phyloP scores from a whole-genome alignment of 176 grass and related monocot genomes.

The Triticum monococcum region DNA sequence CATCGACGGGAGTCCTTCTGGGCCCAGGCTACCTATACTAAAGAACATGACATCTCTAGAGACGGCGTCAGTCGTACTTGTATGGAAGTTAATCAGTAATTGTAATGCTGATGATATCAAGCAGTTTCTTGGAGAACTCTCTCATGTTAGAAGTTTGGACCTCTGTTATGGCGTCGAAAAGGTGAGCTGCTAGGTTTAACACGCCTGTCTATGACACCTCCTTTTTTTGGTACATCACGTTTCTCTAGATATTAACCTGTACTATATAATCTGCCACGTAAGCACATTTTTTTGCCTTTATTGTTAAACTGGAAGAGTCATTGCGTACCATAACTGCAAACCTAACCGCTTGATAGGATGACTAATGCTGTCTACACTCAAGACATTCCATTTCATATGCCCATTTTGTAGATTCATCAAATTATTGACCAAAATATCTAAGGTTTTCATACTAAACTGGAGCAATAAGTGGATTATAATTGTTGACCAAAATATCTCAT shows the following conservation, averaged over 20 bases:
- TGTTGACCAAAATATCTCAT: background rate
- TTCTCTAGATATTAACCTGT: background rate
- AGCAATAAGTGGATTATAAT: background rate
- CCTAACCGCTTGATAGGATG: background rate
- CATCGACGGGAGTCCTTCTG: fast-evolving
- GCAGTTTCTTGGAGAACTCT: background rate
- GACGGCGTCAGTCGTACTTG: background rate
- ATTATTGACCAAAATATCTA: background rate
- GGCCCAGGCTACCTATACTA: background rate
- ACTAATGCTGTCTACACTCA: background rate
- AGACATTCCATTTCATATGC: background rate
- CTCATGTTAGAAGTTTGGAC: background rate
- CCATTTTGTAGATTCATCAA: background rate
- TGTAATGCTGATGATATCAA: background rate
- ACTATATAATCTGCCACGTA: background rate
- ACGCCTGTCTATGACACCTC: background rate
- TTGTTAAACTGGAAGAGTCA: background rate
- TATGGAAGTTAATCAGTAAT: background rate
- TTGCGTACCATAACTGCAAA: background rate
- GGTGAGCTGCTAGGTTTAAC: constrained; percentile 8
- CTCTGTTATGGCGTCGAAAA: background rate
- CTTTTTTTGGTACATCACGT: background rate
- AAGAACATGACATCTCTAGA: background rate
- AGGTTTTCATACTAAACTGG: background rate
- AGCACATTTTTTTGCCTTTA: background rate